Percentiles rank a stretch among this genome's conserved stretches.
Conservation (phyloP, 176 grass and related monocot species). For the Oryza nivara region DNA sequence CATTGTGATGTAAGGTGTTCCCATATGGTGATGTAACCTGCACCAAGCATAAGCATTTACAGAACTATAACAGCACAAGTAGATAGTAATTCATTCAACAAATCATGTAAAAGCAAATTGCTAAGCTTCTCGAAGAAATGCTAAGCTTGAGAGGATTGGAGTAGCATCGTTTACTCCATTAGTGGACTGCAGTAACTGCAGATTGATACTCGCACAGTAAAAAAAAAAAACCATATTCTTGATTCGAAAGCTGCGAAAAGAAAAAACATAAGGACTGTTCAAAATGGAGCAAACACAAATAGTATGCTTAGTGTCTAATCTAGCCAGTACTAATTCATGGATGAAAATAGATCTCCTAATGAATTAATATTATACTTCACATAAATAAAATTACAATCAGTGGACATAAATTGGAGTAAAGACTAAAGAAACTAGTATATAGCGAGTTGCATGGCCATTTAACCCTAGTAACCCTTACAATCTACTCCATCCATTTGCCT, state of each 20-base stretch:
- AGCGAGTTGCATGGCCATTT: background rate
- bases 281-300: conserved; percentile 4
- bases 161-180: background rate
- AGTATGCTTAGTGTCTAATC: background rate
- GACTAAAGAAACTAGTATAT: background rate
- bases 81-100: conserved; percentile 1
- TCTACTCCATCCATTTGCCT: background rate
- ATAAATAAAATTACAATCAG: background rate
- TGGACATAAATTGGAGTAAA: background rate
- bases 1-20: conserved; percentile 73
- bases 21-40: conserved; percentile 94
- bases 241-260: background rate
- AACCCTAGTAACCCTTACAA: background rate
- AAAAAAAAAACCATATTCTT: background rate
- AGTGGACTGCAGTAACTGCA: background rate
- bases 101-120: background rate
- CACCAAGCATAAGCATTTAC: conserved; percentile 31
- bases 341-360: background rate
- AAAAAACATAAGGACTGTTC: background rate
- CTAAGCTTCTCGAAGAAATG: background rate
- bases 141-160: background rate
- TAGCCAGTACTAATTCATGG: background rate
- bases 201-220: background rate
- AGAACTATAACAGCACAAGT: background rate
- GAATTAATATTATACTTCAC: background rate